Evolutionary conservation across 2,329 filamentous ascomycete genomes (phyloP), one percentile per base, ranked within the genome.

Genomic region (Sarocladium strictum): DNA sequence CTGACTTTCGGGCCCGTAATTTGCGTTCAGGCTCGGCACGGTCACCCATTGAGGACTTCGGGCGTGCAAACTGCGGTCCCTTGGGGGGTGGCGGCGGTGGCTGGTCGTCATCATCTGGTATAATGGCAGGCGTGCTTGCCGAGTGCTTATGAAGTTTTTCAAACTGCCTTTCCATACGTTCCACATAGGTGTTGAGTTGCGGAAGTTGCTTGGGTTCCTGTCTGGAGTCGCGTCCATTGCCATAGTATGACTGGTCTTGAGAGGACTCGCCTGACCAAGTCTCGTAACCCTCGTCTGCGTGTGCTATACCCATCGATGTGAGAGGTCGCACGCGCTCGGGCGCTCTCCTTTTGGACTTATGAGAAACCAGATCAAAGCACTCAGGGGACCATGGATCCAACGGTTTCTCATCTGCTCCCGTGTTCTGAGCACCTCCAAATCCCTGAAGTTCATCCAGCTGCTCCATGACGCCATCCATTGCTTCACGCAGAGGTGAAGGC

Each of bases 401-500:
- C 1, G 81, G 74, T 1, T 79, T 73, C 40, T 83, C 77, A 1
- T 51, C 52, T 19, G 27, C n/a, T 2, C n/a, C 27, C 24, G n/a
- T 21, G 4, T 35, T 27, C 11, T 58, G 53, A 2, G 33, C 37
- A 3, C 41, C 49, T 2, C 55, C 50, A n/a, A 47, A 55, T 2
- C 55, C 55, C 21, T 66, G 69, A 76, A 99, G 89, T 57, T 92
- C 91, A 65, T 96, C 87, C 41, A 99, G 72, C 55, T 94, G 95
- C 60, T 94, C 90, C 84, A 97, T 97, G 3, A 99, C 92, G 69
- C 95, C 93, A 65, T 97, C 93, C 91, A 99, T 99, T 1, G 94
- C 94, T 68, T 92, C 90, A 56, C 94, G 81, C 2, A 99, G 74
- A 0, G 94, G 94, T 2, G 94, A 97, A 1, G 94, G 94, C 0